Percentiles rank a stretch among this genome's conserved stretches.
These are phyloP conservation scores for Pythium phragmiticola DNA, from an alignment of 352 stramenopile genomes.

Conservation along the genomic window DNA sequence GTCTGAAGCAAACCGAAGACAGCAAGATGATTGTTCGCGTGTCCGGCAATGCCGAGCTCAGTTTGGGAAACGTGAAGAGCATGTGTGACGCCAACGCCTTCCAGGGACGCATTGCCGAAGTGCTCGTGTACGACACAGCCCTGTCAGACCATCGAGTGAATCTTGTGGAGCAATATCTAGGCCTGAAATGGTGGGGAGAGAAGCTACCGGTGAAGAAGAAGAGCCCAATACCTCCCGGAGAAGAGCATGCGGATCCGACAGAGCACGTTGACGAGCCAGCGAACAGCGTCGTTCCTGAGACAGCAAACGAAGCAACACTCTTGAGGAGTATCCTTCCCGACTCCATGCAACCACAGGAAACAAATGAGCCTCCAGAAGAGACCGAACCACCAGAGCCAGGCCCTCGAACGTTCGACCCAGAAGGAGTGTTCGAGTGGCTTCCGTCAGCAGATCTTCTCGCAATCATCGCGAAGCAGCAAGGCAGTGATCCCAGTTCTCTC, in stretches of 20 bases:
- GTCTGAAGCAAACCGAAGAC: slow-evolving; percentile 1
- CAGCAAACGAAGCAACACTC: slow-evolving; percentile 15
- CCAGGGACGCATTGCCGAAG: slow-evolving; percentile 51
- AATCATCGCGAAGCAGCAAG: slow-evolving; percentile 6
- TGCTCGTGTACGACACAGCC: slow-evolving; percentile 48
- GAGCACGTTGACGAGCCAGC: background rate
- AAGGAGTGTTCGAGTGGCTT: slow-evolving; percentile 66
- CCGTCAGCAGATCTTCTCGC: slow-evolving; percentile 32
- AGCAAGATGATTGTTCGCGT: slow-evolving; percentile 31
- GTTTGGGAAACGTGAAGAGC: slow-evolving; percentile 52
- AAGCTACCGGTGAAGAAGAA: background rate
- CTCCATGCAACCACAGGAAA: background rate
- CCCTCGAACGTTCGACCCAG: slow-evolving; percentile 34
- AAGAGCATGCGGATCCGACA: background rate
- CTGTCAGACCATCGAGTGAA: slow-evolving; percentile 35
- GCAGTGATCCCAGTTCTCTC: slow-evolving; percentile 19
- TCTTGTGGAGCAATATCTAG: slow-evolving; percentile 44
- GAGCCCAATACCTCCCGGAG: background rate
- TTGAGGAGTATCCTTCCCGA: background rate
- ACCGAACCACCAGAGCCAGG: background rate
- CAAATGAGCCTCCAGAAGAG: background rate
- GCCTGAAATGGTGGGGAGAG: slow-evolving; percentile 46
- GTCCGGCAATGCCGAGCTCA: slow-evolving; percentile 47
- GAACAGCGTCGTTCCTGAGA: background rate
- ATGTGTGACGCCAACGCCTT: slow-evolving; percentile 61